Evolutionary conservation across 768 basidiomycete genomes (phyloP).

Genomic region (Leccinum broughii): DNA sequence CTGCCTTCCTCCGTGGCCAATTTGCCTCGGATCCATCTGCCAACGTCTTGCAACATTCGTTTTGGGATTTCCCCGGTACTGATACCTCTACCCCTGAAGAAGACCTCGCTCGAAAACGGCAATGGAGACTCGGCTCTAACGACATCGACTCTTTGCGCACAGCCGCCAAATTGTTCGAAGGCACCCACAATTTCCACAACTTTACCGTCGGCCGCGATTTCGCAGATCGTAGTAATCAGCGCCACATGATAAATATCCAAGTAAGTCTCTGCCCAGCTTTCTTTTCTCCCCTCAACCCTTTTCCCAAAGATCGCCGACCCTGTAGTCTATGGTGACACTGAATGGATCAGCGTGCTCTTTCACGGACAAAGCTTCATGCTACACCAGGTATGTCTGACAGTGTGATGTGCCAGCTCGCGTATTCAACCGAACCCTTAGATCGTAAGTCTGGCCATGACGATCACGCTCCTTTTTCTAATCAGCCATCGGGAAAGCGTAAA

Average conservation of each 20-base stretch:
- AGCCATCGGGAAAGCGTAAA: conserved; percentile 67
- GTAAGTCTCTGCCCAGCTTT: conserved; percentile 37
- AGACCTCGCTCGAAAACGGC: conserved; percentile 65
- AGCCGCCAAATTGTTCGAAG: conserved; percentile 67
- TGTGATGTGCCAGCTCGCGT: background rate
- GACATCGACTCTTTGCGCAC: conserved; percentile 58
- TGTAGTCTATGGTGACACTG: conserved; percentile 85
- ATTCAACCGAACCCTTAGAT: conserved; percentile 28
- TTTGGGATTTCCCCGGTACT: conserved; percentile 53
- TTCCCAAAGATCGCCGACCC: conserved; percentile 73
- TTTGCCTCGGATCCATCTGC: conserved; percentile 22
- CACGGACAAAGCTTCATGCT: conserved; percentile 99
- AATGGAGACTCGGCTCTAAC: conserved; percentile 62
- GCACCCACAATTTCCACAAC: conserved; percentile 97
- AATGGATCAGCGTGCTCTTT: conserved; percentile 92
- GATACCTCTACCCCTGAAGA: conserved; percentile 48
- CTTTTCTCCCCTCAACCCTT: background rate
- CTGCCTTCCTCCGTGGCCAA: conserved; percentile 54
- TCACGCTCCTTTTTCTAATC: conserved; percentile 10
- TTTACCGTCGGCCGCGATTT: conserved; percentile 91
- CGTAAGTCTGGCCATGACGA: conserved; percentile 22
- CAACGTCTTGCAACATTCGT: conserved; percentile 45
- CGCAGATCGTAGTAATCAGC: conserved; percentile 74
- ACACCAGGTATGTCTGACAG: conserved; percentile 74
- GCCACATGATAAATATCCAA: conserved; percentile 88